Base-by-base conservation (phyloP, 139 green algal species). In the Coelastrella sp. region DNA sequence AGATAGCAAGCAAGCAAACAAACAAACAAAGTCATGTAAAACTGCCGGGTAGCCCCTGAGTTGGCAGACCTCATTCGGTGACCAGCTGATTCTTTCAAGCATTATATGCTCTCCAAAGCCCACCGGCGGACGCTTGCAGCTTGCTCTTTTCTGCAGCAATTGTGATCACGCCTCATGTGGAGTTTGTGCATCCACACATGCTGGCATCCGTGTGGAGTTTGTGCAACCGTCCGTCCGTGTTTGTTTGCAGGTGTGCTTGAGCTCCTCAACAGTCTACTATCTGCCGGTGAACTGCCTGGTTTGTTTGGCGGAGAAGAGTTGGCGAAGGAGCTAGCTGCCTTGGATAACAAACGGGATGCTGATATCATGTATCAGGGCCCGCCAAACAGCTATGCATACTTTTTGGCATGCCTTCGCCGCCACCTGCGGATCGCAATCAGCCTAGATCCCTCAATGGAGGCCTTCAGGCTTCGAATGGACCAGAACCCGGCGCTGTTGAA, bases 231-330 rank as follows among this genome's bases (percentile, higher is more conserved):
- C n/a, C 32, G 61, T 71, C 11, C 61, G 61, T 13, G 61, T 71
- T 10, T 71, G 2, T 3, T 32, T 8, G 19, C 61, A 90, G 86
- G 59, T 60, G 92, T 98, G 57, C 93, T 97, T 73, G 93, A 97
- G 91, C 89, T 90, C 23, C 73, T 97, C 54, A 97, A 97, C 94
- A 91, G 89, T 32, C 75, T 97, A 83, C 92, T 98, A 17, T 93
- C 87, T 61, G 94, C 94, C 23, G 96, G 95, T 7, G 95, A 98
- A 92, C 92, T 98, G 32, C 95, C 95, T 58, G 96, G 96, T 5
- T 93, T 98, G 57, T 97, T 97, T 89, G 92, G 90, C 3, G 86
- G 92, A n/a, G 96, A 98, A 80, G 96, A 98, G 93, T 92, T 97
- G 66, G 93, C 96, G 58, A 95, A 95, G 88, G 92, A 95, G 77